Evolutionary conservation across 495 filamentous ascomycete genomes (phyloP), one percentile per base, ranked within the genome.

Genomic region (Podospora conica): DNA sequence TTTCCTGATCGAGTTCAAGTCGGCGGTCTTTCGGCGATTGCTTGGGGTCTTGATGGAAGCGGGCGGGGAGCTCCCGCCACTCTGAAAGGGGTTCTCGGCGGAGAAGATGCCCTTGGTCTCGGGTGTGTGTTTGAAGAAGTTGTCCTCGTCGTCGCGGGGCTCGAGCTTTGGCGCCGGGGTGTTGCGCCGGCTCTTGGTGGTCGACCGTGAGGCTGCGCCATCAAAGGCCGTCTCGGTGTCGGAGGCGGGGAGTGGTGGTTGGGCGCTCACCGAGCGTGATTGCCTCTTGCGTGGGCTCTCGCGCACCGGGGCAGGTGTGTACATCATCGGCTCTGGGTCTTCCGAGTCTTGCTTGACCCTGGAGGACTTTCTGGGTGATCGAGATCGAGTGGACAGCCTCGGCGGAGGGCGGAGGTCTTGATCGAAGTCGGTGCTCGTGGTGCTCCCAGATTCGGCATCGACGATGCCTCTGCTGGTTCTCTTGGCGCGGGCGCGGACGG

Each of bases 51-150:
- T 79, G 11, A 77, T 64, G 3, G 65, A 12, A 8, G 70, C 53
- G 1, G 71, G 53, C 0, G 79, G 76, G 0, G 80, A 72, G 40
- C 82, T 83, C 64, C 80, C 78, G 15, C 92, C 93, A 71, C 91
- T 95, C 74, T 98, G 95, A 71, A 98, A 98, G 1, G 95, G 94
- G 71, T 98, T 98, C 58, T 98, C 93, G 70, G 85, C 81, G 31
- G 88, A 89, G 77, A 98, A 96, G 66, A 90, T 84, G 70, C 82
- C 86, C 22, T 84, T 83, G 33, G 77, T 79, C 65, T 78, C 77
- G 6, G 77, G 78, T 18, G 78, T 79, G 8, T 72, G 76, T 69
- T 75, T 77, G 63, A 81, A 81, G 61, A 81, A 74, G 55, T 48
- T n/a, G 40, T 48, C 40, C 10, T 77, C 77, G 15, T 78, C 72